Evolutionary conservation across 1,284 basidiomycete genomes (phyloP).

Genomic region (Cutaneotrichosporon arboriforme): DNA sequence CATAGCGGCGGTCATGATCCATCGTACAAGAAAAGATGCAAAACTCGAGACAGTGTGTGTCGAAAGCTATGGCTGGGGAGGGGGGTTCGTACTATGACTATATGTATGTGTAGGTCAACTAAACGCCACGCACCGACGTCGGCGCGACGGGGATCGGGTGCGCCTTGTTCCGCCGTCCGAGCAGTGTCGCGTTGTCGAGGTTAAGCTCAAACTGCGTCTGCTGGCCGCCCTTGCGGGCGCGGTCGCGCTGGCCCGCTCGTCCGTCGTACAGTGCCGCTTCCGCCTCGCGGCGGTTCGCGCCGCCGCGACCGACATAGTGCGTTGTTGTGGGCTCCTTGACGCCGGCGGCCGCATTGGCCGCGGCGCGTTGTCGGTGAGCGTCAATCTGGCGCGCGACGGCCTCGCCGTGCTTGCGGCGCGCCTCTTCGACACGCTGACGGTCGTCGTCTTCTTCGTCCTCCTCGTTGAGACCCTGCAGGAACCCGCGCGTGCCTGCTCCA

Average conservation of each 20-base stretch:
- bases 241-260: conserved; percentile 68
- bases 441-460: conserved; percentile 68
- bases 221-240: conserved; percentile 27
- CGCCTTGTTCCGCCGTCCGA: conserved; percentile 53
- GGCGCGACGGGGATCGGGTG: background rate
- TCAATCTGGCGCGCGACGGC: conserved; percentile 49
- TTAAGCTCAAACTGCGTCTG: conserved; percentile 65
- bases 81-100: background rate
- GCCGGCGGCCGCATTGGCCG: conserved; percentile 48
- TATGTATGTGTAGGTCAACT: background rate
- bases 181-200: conserved; percentile 72
- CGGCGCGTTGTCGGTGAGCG: conserved; percentile 41
- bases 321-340: conserved; percentile 46
- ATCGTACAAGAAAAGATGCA: no score
- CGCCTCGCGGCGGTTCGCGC: conserved; percentile 50
- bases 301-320: conserved; percentile 48
- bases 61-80: no score
- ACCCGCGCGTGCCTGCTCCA: conserved; percentile 63
- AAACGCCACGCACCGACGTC: no score
- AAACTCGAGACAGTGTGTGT: no score
- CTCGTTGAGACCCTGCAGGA: conserved; percentile 82
- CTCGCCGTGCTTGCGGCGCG: conserved; percentile 53
- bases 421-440: conserved; percentile 52
- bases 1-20: no score
- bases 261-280: conserved; percentile 58